Conservation (phyloP, 1,284 basidiomycete genomes). For the Mixia osmundae region DNA sequence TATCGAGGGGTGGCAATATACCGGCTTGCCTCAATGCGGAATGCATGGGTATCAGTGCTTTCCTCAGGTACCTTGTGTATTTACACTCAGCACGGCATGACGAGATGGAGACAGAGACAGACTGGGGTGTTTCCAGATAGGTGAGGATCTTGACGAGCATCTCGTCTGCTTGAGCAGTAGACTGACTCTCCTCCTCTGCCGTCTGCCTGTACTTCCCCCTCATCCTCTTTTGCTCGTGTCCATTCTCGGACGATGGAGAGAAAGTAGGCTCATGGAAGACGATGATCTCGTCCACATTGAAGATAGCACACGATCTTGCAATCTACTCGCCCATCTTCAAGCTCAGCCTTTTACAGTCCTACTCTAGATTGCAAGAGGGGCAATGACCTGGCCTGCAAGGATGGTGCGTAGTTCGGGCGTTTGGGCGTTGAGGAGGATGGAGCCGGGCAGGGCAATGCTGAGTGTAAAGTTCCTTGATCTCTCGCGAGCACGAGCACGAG, state of each 20-base stretch:
- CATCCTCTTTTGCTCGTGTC: conserved; percentile 8
- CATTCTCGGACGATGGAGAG: conserved; percentile 5
- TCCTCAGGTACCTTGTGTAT: conserved; percentile 17
- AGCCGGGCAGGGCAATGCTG: conserved; percentile 19
- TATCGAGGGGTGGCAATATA: conserved; percentile 20
- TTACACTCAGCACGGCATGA: background rate
- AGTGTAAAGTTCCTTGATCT: conserved; percentile 17
- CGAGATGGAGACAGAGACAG: background rate
- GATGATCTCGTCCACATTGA: conserved; percentile 21
- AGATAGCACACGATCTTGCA: conserved; percentile 21
- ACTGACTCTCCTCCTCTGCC: conserved; percentile 4
- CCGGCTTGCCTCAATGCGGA: conserved; percentile 20
- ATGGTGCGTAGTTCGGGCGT: conserved; percentile 19
- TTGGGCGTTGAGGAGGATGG: conserved; percentile 21
- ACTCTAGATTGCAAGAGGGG: background rate
- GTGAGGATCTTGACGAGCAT: conserved; percentile 19
- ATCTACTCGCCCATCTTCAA: conserved; percentile 9
- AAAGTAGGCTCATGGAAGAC: conserved; percentile 14
- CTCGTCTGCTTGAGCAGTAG: conserved; percentile 13
- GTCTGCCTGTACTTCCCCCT: conserved; percentile 10
- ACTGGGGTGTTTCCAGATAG: conserved; percentile 22
- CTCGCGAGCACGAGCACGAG: no score
- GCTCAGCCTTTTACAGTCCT: background rate
- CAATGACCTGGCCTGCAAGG: conserved; percentile 15
- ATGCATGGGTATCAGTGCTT: conserved; percentile 21